A percentile compares a stretch with the other conserved stretches of the same genome.
Conservation (phyloP, 108 stramenopile genomes). For the Skeletonema grethae region DNA sequence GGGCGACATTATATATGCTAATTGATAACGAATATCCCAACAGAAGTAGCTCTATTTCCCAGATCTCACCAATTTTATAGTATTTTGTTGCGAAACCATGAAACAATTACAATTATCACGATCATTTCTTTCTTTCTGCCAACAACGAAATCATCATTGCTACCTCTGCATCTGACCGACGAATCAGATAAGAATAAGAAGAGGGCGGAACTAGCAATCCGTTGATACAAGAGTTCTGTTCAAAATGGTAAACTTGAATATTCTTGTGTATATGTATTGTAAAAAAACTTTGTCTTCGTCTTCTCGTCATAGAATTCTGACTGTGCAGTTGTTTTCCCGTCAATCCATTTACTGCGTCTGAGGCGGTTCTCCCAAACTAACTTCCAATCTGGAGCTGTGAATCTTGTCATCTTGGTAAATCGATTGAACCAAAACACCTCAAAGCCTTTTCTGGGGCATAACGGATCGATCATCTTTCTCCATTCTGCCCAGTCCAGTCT, state of each 20-base stretch:
- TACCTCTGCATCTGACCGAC: no score
- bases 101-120: no score
- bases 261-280: slow-evolving; percentile 18
- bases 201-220: no score
- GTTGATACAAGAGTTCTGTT: no score
- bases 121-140: no score
- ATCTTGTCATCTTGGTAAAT: slow-evolving; percentile 37
- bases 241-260: slow-evolving; percentile 11
- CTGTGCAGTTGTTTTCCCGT: slow-evolving; percentile 24
- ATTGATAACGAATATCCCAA: no score
- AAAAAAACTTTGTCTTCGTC: slow-evolving; percentile 23
- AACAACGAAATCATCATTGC: no score
- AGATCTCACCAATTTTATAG: no score
- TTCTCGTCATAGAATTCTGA: slow-evolving; percentile 33
- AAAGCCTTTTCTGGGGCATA: slow-evolving; percentile 33
- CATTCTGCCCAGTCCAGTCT: slow-evolving; percentile 53
- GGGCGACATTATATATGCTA: no score
- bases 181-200: no score
- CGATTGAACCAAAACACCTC: slow-evolving; percentile 50
- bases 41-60: no score
- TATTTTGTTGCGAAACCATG: no score
- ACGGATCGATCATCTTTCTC: slow-evolving; percentile 39
- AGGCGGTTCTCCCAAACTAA: slow-evolving; percentile 39
- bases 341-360: slow-evolving; percentile 22
- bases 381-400: slow-evolving; percentile 39